These are phyloP conservation scores for Neoboletus brunneissimus DNA, from an alignment of 768 basidiomycete species.

Conservation along the genomic window DNA sequence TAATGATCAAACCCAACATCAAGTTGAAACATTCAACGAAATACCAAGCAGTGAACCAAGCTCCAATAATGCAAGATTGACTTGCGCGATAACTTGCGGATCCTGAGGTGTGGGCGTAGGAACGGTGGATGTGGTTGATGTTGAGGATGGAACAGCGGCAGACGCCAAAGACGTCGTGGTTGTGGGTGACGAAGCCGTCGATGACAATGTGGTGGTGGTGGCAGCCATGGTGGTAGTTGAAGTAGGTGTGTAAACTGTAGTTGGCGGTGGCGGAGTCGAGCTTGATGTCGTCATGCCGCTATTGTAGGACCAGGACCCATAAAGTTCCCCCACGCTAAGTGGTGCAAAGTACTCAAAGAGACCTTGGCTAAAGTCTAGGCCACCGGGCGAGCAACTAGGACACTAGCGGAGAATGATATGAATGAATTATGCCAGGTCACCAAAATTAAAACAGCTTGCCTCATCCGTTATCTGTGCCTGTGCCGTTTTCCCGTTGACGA, in stretches of 20 bases:
- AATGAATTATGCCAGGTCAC: background rate
- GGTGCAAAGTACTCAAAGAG: slow-evolving; percentile 45
- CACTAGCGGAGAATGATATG: slow-evolving; percentile 32
- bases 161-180: slow-evolving; percentile 12
- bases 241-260: slow-evolving; percentile 23
- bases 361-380: slow-evolving; percentile 45
- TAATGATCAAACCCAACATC: background rate
- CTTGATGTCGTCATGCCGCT: slow-evolving; percentile 21
- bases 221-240: slow-evolving; percentile 11
- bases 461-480: slow-evolving; percentile 45
- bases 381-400: slow-evolving; percentile 35
- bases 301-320: slow-evolving; percentile 41
- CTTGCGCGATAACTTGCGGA: slow-evolving; percentile 22
- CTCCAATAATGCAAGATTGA: slow-evolving; percentile 27
- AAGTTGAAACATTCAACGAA: slow-evolving; percentile 7
- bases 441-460: slow-evolving; percentile 30
- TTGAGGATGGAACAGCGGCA: slow-evolving; percentile 4
- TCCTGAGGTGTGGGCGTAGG: slow-evolving; percentile 19
- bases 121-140: slow-evolving; percentile 3
- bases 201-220: slow-evolving; percentile 15
- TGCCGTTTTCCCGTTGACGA: slow-evolving; percentile 34
- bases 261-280: slow-evolving; percentile 16
- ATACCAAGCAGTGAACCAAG: slow-evolving; percentile 20
- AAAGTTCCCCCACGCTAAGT: slow-evolving; percentile 33
- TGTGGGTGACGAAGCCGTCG: slow-evolving; percentile 4